A percentile compares a stretch with the other conserved stretches of the same genome.
These are phyloP conservation scores for Sugiyamaella valdiviana DNA, from an alignment of 805 yeast species.

Conservation along the genomic window DNA sequence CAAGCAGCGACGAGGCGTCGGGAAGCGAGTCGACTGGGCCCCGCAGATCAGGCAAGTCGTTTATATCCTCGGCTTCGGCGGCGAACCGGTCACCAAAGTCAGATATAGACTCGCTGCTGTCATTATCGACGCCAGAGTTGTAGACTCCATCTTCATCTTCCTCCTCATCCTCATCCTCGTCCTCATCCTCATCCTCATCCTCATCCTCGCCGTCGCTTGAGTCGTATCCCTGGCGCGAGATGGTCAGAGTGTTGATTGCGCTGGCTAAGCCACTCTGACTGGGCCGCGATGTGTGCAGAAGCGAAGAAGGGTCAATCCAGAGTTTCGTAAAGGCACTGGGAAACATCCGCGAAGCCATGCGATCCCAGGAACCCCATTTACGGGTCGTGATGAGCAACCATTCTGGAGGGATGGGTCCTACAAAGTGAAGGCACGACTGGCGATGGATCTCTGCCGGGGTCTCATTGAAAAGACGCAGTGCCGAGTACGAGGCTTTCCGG, in stretches of 20 bases:
- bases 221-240: neutral
- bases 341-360: slow-evolving; percentile 3
- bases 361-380: slow-evolving; percentile 11
- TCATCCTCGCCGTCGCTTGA: neutral
- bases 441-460: slow-evolving; percentile 26
- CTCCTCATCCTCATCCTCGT: neutral
- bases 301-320: neutral
- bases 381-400: slow-evolving; percentile 17
- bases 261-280: too few relatives aligned
- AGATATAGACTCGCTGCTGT: neutral
- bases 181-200: neutral
- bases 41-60: neutral
- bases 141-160: neutral
- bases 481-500: slow-evolving; percentile 28
- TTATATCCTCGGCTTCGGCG: neutral
- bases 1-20: neutral
- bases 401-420: slow-evolving; percentile 31
- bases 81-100: neutral
- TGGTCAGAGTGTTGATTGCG: too few relatives aligned
- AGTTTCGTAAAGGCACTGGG: slow-evolving; percentile 7
- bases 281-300: neutral
- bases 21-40: neutral
- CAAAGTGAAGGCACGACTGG: slow-evolving; percentile 27
- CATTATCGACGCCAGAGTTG: neutral
- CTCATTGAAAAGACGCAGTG: slow-evolving; percentile 26